Evolutionary conservation across 805 yeast genomes (phyloP), one percentile per base, ranked within the genome.

Genomic region (Saccharomycopsis javanensis): DNA sequence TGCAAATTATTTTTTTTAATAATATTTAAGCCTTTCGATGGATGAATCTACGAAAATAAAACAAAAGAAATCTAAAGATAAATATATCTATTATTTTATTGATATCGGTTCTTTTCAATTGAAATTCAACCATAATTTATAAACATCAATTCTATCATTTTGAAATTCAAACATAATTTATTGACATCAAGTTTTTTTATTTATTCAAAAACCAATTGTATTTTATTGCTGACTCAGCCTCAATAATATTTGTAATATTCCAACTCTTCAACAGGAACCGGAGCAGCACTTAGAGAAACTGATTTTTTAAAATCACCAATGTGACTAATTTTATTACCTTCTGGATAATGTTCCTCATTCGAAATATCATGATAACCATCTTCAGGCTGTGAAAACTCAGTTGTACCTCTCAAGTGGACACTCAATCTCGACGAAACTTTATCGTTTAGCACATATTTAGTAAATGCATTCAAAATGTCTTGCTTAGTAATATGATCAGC

Each of bases 401-500:
- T 55, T 4, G 42, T 55, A 5, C 62, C 62, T 42, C 50, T 55
- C 66, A 90, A 74, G 65, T 85, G 87, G 16, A 86, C 77, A 28
- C 82, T 75, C 23, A 60, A 35, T 25, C 59, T 37, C 11, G 46
- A 54, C 2, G 60, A 45, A 28, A 54, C 55, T 18, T 27, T 8
- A 13, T 58, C 56, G 18, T 54, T 55, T n/a, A 53, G 30, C 11
- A 60, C 33, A 23, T 56, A 58, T 33, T 70, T 63, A 27, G 78
- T 65, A 67, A 77, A 88, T 64, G 83, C 83, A 0, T 75, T 73
- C 28, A 80, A 63, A 37, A 90, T 71, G 30, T 90, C 86, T 1
- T 70, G 68, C 65, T 82, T 79, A 30, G 83, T 74, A 55, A 89
- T 68, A 2, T 65, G 65, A 54, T 11, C 15, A 34, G 57, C 31